Conservation (phyloP, 139 green algal species). For the Micractinium sp. region DNA sequence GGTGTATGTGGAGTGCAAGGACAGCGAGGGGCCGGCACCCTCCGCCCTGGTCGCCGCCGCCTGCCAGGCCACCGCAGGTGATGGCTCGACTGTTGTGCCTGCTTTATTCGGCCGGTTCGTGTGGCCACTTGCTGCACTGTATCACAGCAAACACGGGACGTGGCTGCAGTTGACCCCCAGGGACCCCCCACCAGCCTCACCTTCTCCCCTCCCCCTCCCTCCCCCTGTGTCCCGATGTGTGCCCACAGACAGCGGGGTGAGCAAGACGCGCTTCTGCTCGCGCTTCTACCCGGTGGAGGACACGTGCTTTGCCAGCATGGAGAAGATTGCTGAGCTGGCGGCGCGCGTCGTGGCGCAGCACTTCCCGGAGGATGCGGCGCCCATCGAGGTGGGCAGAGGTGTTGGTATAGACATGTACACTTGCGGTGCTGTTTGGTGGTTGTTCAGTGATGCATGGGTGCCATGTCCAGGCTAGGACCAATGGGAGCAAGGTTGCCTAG, state of each 20-base stretch:
- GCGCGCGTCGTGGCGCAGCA: constrained; percentile 32
- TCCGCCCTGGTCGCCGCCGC: constrained; percentile 32
- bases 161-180: too few species aligned
- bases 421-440: neutral
- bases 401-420: too few species aligned
- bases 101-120: too few species aligned
- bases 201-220: too few species aligned
- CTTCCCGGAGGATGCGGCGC: constrained; percentile 42
- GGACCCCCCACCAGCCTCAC: too few species aligned
- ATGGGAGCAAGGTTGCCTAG: too few species aligned
- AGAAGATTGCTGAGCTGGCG: constrained; percentile 48
- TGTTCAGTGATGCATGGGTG: too few species aligned
- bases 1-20: constrained; percentile 45
- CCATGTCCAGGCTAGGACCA: too few species aligned
- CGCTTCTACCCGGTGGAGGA: constrained; percentile 59
- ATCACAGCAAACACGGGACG: too few species aligned
- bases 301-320: constrained; percentile 49
- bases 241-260: too few species aligned
- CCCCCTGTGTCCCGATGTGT: too few species aligned
- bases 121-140: too few species aligned
- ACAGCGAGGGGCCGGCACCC: constrained; percentile 36
- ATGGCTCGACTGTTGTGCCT: neutral
- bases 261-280: constrained; percentile 48
- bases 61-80: neutral
- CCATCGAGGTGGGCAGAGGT: constrained; percentile 19